Conservation (phyloP, 805 yeast species). For the Starmerella bombicola region DNA sequence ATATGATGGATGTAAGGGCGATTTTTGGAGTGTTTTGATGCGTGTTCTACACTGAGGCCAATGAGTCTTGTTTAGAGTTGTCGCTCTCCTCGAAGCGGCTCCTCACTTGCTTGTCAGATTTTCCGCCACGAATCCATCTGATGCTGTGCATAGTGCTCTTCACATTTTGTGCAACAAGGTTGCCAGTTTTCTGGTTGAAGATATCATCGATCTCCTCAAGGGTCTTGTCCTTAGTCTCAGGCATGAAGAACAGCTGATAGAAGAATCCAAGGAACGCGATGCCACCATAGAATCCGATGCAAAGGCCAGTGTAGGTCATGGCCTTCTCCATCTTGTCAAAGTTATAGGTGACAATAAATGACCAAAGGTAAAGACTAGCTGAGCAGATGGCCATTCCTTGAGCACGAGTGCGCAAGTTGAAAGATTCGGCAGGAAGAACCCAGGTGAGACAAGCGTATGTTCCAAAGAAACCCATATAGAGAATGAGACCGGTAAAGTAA, state of each 20-base stretch:
- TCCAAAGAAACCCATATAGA: constrained; percentile 56
- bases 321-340: constrained; percentile 44
- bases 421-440: constrained; percentile 57
- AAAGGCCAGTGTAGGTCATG: constrained; percentile 49
- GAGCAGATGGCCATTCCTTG: constrained; percentile 52
- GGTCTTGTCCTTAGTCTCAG: constrained; percentile 60
- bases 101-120: no score
- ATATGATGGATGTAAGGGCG: no score
- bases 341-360: constrained; percentile 52
- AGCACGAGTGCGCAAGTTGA: constrained; percentile 46
- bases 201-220: constrained; percentile 60
- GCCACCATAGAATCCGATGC: constrained; percentile 57
- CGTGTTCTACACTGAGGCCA: no score
- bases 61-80: no score
- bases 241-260: constrained; percentile 40
- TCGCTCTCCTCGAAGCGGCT: no score
- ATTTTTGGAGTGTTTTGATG: no score
- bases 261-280: constrained; percentile 43
- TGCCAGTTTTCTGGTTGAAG: constrained; percentile 38
- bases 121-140: constrained; percentile 11
- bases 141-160: constrained; percentile 3
- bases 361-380: constrained; percentile 45
- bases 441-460: constrained; percentile 55
- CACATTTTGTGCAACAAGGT: constrained; percentile 23
- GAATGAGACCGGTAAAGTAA: constrained; percentile 48